Conservation (phyloP, 1,284 basidiomycete genomes). For the Crocinoboletus sp. region DNA sequence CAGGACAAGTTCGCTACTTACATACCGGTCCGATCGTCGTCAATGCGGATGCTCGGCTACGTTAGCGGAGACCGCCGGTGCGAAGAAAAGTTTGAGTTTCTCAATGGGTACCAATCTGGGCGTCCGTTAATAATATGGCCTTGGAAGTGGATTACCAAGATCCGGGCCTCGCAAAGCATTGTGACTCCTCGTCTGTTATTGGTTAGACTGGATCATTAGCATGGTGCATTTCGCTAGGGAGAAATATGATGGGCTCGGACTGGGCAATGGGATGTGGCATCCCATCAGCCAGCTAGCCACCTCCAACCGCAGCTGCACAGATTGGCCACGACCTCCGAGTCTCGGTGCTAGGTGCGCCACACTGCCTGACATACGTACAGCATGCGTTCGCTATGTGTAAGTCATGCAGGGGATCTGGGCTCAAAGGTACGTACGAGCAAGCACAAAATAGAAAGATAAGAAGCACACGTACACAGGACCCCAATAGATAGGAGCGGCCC, state of each 20-base stretch:
- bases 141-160: conserved; percentile 1
- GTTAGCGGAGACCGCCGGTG: conserved; percentile 2
- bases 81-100: not conserved
- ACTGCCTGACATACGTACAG: conserved; percentile 5
- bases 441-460: conserved; percentile 14
- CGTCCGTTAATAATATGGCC: not conserved
- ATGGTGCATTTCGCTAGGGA: not conserved
- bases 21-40: not conserved
- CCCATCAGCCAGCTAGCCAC: not conserved
- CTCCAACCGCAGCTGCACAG: not conserved
- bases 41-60: conserved; percentile 3
- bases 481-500: conserved; percentile 9
- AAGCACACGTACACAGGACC: conserved; percentile 17
- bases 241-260: not conserved
- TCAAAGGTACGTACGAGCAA: conserved; percentile 12
- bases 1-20: no score
- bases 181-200: not conserved
- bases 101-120: not conserved
- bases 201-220: not conserved
- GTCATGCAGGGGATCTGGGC: conserved; percentile 12
- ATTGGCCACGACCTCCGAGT: not conserved
- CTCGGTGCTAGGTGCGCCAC: conserved; percentile 2
- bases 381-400: conserved; percentile 3
- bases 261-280: not conserved
- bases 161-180: conserved; percentile 6